Conservation (phyloP, 139 green algal genomes). For the Tetraselmis striata region DNA sequence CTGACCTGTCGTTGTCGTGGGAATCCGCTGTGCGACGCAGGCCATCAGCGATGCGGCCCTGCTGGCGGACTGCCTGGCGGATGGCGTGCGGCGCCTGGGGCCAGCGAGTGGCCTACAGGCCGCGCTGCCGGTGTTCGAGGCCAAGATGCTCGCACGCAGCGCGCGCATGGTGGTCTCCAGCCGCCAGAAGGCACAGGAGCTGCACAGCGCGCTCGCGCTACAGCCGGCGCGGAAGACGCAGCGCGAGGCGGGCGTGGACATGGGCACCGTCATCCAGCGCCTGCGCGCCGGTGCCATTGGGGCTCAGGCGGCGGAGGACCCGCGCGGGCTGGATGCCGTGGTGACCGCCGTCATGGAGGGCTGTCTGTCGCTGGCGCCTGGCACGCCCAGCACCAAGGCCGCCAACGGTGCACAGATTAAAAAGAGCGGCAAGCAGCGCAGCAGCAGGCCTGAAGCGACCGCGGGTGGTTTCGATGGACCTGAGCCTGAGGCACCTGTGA, state of each 20-base stretch:
- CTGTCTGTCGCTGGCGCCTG: too few species aligned
- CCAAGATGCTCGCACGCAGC: constrained; percentile 23
- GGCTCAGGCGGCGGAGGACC: constrained; percentile 7
- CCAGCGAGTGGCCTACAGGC: constrained; percentile 6
- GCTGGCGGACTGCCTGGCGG: constrained; percentile 15
- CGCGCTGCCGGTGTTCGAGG: constrained; percentile 25
- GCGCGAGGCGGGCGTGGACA: constrained; percentile 18
- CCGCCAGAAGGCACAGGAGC: constrained; percentile 27
- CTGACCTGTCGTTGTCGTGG: too few species aligned
- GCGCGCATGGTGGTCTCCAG: constrained; percentile 15
- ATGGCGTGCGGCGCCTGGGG: constrained; percentile 10
- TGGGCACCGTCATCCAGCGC: constrained; percentile 1
- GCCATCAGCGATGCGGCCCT: constrained; percentile 22
- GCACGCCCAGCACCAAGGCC: too few species aligned
- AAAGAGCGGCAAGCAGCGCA: too few species aligned
- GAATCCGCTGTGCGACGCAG: too few species aligned
- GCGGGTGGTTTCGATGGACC: too few species aligned
- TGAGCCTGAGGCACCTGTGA: too few species aligned
- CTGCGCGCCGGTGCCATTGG: constrained; percentile 11
- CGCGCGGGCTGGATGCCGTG: constrained; percentile 17
- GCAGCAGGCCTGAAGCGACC: too few species aligned
- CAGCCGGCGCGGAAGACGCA: constrained; percentile 23
- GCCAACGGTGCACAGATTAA: too few species aligned
- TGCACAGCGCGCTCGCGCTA: constrained; percentile 23
- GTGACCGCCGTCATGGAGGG: too few species aligned